Conservation (phyloP, 2,329 filamentous ascomycete genomes). For the Penicillium olsonii region DNA sequence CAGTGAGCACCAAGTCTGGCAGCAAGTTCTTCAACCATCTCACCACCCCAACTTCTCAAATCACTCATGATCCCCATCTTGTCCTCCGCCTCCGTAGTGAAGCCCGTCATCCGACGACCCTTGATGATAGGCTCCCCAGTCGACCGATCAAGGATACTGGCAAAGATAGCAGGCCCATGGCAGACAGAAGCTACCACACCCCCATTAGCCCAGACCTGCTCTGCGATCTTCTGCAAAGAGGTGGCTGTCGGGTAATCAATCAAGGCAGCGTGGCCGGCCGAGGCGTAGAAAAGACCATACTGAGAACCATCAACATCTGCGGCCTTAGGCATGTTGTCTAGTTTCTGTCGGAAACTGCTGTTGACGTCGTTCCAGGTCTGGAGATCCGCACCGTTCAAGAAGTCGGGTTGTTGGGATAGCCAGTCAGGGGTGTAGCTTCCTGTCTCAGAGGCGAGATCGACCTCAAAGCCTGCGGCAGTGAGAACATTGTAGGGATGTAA, state of each 20-base stretch:
- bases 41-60: conserved; percentile 33
- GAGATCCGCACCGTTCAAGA: conserved; percentile 44
- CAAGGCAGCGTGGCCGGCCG: conserved; percentile 42
- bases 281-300: conserved; percentile 19
- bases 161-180: conserved; percentile 44
- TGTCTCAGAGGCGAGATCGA: conserved; percentile 51
- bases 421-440: conserved; percentile 48
- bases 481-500: conserved; percentile 53
- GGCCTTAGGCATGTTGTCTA: conserved; percentile 47
- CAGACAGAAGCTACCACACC: conserved; percentile 48
- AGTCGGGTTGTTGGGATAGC: conserved; percentile 47
- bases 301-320: conserved; percentile 36
- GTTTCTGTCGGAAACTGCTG: conserved; percentile 47
- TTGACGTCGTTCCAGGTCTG: conserved; percentile 42
- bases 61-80: conserved; percentile 35
- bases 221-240: conserved; percentile 44
- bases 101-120: conserved; percentile 43
- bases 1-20: conserved; percentile 33
- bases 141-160: conserved; percentile 32
- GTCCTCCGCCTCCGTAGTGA: conserved; percentile 43
- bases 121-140: conserved; percentile 41
- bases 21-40: conserved; percentile 39
- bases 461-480: conserved; percentile 42
- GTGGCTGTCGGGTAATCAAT: conserved; percentile 50
- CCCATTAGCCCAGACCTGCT: conserved; percentile 42